phyloP scores from a whole-genome alignment of 768 basidiomycete genomes.

The Pleurotus pulmonarius region DNA sequence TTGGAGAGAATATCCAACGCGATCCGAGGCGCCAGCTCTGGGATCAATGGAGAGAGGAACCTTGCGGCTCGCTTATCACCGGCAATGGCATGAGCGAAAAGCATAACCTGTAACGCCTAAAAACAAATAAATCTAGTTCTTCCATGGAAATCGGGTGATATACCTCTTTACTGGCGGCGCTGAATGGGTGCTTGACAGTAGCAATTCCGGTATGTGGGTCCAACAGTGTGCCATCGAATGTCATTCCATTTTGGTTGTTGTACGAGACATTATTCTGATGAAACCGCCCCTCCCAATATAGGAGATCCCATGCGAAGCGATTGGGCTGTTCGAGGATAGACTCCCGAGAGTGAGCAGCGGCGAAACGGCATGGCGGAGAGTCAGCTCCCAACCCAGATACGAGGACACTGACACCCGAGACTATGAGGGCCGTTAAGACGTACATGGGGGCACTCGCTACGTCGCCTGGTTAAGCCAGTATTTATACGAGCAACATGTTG shows the following conservation, averaged over 20 bases:
- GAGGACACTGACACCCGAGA: background rate
- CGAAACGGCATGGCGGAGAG: background rate
- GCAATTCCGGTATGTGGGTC: slow-evolving; percentile 16
- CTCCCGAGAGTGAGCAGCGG: slow-evolving; percentile 1
- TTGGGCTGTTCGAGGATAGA: slow-evolving; percentile 10
- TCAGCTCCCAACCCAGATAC: background rate
- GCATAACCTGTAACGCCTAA: slow-evolving; percentile 19
- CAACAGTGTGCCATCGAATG: slow-evolving; percentile 19
- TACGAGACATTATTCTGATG: slow-evolving; percentile 22
- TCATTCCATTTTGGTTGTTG: slow-evolving; percentile 20
- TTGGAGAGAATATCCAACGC: slow-evolving; percentile 14
- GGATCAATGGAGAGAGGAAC: slow-evolving; percentile 16
- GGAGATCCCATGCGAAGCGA: slow-evolving; percentile 15
- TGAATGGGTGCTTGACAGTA: slow-evolving; percentile 17
- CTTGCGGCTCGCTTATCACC: slow-evolving; percentile 16
- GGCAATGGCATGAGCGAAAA: slow-evolving; percentile 17
- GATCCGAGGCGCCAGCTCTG: slow-evolving; percentile 13
- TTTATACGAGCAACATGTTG: background rate
- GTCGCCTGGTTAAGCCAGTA: background rate
- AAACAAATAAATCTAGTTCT: background rate
- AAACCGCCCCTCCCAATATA: slow-evolving; percentile 21
- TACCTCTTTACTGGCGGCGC: slow-evolving; percentile 20
- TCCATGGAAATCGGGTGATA: background rate
- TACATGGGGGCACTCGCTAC: background rate
- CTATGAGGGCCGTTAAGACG: background rate